Evolutionary conservation across 106 monocot species (phyloP), one percentile per base, ranked within the genome.

Genomic region (Vanilla planifolia): DNA sequence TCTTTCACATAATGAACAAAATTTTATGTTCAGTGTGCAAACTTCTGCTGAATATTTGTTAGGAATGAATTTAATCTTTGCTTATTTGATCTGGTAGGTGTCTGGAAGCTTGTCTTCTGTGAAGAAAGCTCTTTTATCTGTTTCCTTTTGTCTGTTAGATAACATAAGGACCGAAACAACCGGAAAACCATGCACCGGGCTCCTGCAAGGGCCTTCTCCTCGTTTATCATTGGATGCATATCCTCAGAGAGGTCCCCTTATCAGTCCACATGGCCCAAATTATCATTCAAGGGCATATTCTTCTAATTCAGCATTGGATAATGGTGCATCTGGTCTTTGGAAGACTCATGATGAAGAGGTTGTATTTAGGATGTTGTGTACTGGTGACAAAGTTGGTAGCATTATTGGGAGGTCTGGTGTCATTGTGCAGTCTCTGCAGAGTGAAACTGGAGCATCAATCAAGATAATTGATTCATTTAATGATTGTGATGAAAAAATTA

Each of bases 401-500:
- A 65, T 92, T n/a, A 83, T 92, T 48, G 92, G 92, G 27, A 92
- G 83, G 71, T 82, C 37, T 48, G 83, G 92, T 50, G 33, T 35
- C 26, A 64, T 78, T 41, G 43, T 86, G 59, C 86, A 74, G 14
- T 51, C 70, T 44, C 65, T 92, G 41, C 92, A 83, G 78, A 86
- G 35, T 75, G 86, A 92, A 43, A 92, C 86, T 69, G 92, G 92
- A 46, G 73, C 92, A 9, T 61, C 55, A 17, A 78, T 92, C 30
- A 83, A 71, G 60, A 43, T 92, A 66, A 7, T 70, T 29, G 91
- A 92, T 50, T 26, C 80, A 19, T 59, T 78, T n/a, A 35, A 63
- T 66, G 86, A 92, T 62, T 83, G 80, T 44, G 82, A 92, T 60
- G 92, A 92, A 63, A 74, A 67, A 65, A 70, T 86, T 61, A 74